Percentiles rank a stretch among this genome's conserved stretches.
Evolutionary conservation across 495 filamentous ascomycete species (phyloP).

Genomic region (Penicillium soppii): DNA sequence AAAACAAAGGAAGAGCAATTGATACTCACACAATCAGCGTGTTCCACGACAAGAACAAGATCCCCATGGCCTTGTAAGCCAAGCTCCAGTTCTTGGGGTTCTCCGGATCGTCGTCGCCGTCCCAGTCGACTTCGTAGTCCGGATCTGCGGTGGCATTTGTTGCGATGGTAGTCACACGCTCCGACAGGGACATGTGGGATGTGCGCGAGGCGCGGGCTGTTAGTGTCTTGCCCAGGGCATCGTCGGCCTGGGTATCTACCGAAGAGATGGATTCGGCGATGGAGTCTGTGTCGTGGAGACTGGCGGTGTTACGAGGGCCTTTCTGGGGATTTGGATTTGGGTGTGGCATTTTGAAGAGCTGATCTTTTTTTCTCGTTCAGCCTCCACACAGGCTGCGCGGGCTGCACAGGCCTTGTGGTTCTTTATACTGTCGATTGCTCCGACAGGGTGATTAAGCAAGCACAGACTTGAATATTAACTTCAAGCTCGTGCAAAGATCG

Average conservation of each 20-base stretch:
- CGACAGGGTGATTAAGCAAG: too few species aligned
- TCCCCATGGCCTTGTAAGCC: slow-evolving; percentile 61
- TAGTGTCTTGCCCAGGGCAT: slow-evolving; percentile 27
- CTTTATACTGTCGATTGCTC: too few species aligned
- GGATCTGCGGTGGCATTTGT: slow-evolving; percentile 62
- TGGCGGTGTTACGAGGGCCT: slow-evolving; percentile 23
- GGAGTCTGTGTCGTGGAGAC: slow-evolving; percentile 27
- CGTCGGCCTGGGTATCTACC: slow-evolving; percentile 30
- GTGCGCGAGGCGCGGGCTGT: slow-evolving; percentile 21
- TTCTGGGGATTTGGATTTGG: slow-evolving; percentile 23
- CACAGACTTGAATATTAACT: too few species aligned
- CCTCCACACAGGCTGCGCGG: too few species aligned
- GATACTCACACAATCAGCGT: slow-evolving; percentile 63
- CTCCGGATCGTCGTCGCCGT: slow-evolving; percentile 57
- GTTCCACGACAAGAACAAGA: slow-evolving; percentile 66
- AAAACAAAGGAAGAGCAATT: background rate
- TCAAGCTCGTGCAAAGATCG: too few species aligned
- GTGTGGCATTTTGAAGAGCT: slow-evolving; percentile 16
- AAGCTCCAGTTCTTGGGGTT: slow-evolving; percentile 79
- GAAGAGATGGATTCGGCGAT: slow-evolving; percentile 29
- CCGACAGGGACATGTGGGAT: slow-evolving; percentile 30
- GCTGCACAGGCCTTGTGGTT: too few species aligned
- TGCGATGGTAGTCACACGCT: slow-evolving; percentile 50
- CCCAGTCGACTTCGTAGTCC: slow-evolving; percentile 75
- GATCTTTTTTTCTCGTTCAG: too few species aligned